A percentile compares a stretch with the other conserved stretches of the same genome.
Conservation (phyloP, 345 rosid genomes). For the Pelargonium nanum region DNA sequence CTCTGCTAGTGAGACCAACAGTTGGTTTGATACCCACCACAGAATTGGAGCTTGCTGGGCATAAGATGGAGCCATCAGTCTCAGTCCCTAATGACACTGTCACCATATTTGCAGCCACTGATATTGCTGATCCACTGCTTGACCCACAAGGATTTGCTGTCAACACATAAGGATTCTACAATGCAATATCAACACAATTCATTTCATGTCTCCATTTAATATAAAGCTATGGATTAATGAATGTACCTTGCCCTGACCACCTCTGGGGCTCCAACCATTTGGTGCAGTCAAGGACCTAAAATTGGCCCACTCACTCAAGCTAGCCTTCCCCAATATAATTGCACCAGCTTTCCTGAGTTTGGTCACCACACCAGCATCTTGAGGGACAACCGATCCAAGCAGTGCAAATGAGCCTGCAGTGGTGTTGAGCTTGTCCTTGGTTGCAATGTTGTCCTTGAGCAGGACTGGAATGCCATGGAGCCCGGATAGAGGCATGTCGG, state of each 20-base stretch:
- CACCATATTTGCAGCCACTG: constrained; percentile 15
- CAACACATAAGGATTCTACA: constrained; percentile 20
- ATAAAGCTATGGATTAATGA: not conserved
- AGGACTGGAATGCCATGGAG: constrained; percentile 48
- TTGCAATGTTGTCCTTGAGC: constrained; percentile 47
- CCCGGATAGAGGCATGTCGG: constrained; percentile 1
- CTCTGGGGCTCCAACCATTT: constrained; percentile 36
- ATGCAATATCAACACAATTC: not conserved
- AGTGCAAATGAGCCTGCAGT: constrained; percentile 43
- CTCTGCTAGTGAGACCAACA: constrained; percentile 69
- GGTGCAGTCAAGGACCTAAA: constrained; percentile 18
- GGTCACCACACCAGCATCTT: constrained; percentile 39
- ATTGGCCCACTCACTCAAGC: constrained; percentile 49
- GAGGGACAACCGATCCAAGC: constrained; percentile 29
- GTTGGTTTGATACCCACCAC: constrained; percentile 70
- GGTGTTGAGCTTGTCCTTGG: constrained; percentile 41
- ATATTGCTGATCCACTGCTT: constrained; percentile 16
- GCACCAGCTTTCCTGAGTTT: constrained; percentile 42
- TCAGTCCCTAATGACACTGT: constrained; percentile 64
- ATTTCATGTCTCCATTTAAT: too few species aligned
- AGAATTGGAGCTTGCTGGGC: constrained; percentile 46
- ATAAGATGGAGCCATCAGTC: constrained; percentile 63
- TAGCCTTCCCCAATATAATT: constrained; percentile 44
- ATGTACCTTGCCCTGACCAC: constrained; percentile 43
- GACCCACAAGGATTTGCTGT: constrained; percentile 13